Conservation (phyloP, 345 rosid species). For the Linum tenue region DNA sequence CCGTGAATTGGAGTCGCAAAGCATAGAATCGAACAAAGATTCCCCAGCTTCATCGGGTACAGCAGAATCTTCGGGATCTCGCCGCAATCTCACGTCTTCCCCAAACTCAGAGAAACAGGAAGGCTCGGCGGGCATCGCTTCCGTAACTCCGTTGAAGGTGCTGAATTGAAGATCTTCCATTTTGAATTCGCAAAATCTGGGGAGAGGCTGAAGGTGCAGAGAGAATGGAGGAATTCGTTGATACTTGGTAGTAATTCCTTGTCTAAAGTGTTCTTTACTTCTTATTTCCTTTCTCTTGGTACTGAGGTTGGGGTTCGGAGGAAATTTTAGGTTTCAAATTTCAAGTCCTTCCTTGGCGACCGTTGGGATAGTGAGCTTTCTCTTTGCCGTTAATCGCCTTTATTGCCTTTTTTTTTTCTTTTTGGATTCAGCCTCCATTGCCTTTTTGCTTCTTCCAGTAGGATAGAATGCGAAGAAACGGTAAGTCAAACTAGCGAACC, state of each 20-base stretch:
- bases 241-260: not conserved
- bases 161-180: slow-evolving; percentile 38
- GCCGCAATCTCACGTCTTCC: slow-evolving; percentile 17
- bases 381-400: not conserved
- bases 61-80: slow-evolving; percentile 32
- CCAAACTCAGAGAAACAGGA: slow-evolving; percentile 26
- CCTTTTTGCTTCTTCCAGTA: no score
- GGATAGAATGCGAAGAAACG: no score
- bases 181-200: not conserved
- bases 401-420: not conserved
- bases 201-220: not conserved
- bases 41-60: slow-evolving; percentile 26
- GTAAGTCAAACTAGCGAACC: no score
- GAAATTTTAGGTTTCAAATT: not conserved
- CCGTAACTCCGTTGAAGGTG: slow-evolving; percentile 15
- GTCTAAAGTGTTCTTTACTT: no score
- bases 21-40: slow-evolving; percentile 48
- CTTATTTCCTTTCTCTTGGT: not conserved
- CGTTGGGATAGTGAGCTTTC: not conserved
- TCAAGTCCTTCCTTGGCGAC: not conserved
- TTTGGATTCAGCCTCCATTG: no score
- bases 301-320: not conserved
- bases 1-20: slow-evolving; percentile 67
- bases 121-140: slow-evolving; percentile 10
- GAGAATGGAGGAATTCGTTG: not conserved